Conservation (phyloP, 345 rosid genomes). For the Aurinia saxatilis region DNA sequence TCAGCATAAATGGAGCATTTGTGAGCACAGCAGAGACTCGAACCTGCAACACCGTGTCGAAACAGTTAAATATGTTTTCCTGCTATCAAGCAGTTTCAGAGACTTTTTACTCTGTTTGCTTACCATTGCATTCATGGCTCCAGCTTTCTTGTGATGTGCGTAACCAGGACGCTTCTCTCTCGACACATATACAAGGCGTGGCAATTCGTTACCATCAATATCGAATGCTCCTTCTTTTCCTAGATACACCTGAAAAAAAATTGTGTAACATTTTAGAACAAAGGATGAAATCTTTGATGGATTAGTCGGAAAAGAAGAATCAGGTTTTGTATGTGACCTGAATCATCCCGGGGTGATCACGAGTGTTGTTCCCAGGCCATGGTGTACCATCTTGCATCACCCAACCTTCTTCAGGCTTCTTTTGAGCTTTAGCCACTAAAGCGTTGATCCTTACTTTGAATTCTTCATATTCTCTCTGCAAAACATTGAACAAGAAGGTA, state of each 20-base stretch:
- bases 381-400: slow-evolving; percentile 99
- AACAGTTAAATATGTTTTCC: not conserved
- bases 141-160: slow-evolving; percentile 96
- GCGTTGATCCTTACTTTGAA: slow-evolving; percentile 92
- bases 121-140: slow-evolving; percentile 97
- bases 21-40: slow-evolving; percentile 96
- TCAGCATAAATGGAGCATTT: slow-evolving; percentile 88
- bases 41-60: slow-evolving; percentile 36
- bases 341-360: slow-evolving; percentile 99
- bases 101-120: slow-evolving; percentile 2
- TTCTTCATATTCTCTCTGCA: slow-evolving; percentile 93
- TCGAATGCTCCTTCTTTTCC: slow-evolving; percentile 93
- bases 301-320: not conserved
- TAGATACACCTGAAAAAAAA: slow-evolving; percentile 59
- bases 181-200: slow-evolving; percentile 86
- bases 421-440: slow-evolving; percentile 85
- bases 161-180: slow-evolving; percentile 97
- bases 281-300: not conserved
- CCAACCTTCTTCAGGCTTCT: slow-evolving; percentile 99
- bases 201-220: slow-evolving; percentile 85
- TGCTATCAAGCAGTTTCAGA: not conserved
- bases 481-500: not conserved
- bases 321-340: slow-evolving; percentile 40
- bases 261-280: not conserved
- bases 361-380: slow-evolving; percentile 97